Evolutionary conservation across 768 basidiomycete genomes (phyloP), one percentile per base, ranked within the genome.

Genomic region (Suillus clintonianus): DNA sequence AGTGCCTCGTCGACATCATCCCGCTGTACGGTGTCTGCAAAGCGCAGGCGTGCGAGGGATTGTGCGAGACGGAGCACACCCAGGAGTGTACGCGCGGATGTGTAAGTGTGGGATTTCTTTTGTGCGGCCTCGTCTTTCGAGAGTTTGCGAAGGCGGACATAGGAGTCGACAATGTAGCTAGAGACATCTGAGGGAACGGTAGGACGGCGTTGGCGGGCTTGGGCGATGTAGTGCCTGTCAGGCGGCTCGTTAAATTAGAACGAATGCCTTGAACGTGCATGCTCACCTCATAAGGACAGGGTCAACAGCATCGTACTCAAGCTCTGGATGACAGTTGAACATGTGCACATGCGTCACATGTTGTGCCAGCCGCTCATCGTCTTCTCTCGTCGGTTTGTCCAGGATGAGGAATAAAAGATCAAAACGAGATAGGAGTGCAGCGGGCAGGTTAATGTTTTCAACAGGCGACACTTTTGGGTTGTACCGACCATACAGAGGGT

Each of bases 341-440:
- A 99, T 99, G 75, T 99, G 97, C 27, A 99, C 97, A 72, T 95
- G 90, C 1, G 97, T 97, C 69, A 99, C 95, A 78, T 99, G 97
- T 74, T 95, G 90, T 15, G 97, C 97, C 6, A 99, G 84, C 57
- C 95, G 85, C 73, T 99, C 97, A 71, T 99, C 97, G 68, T 95
- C 95, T 71, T 99, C 97, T 65, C 95, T 83, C 8, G 88, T 86
- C 2, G 97, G 96, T 69, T 96, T 98, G 78, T 99, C 97, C 55
- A 99, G 86, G 64, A 99, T 96, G 72, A 99, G 83, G 83, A 99
- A 99, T 64, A 99, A 79, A 62, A 99, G 82, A 74, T 99, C 97
- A 76, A 99, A 99, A 76, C 97, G 89, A 27, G 97, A 99, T 54
- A 99, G 79, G 32, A 99, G 82, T 0, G 97, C 97, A 1, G 97